Base-by-base conservation (phyloP, 108 stramenopile genomes). In the Stephanodiscus minutulus region DNA sequence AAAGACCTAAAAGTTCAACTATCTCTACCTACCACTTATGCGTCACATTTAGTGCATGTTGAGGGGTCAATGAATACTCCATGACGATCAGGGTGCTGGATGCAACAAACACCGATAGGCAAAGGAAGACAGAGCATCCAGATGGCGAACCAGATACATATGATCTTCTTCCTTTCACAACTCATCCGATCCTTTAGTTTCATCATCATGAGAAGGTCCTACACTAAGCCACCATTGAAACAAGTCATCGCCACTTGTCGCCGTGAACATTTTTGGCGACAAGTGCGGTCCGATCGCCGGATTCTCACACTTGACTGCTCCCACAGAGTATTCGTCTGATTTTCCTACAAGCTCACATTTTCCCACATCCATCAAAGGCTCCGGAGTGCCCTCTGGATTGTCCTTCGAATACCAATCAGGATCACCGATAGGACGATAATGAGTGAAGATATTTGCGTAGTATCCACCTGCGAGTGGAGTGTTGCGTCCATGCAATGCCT, bases 391-490 rank as follows among this genome's bases (percentile, higher is more conserved):
- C 55, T 80, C 74, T 24, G 84, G 76, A 66, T 88, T 91, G 11
- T 80, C 78, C 66, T 85, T 81, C 24, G 48, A 49, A 70, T 75
- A 83, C 87, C 87, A 88, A 10, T 75, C 18, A 15, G 78, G 79
- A 68, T 91, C 86, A 13, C 61, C 84, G 24, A 74, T 73, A 5
- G 96, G 96, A 0, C 92, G 86, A 71, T 95, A 97, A 64, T 97
- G 97, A 17, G 94, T 91, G 73, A 97, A 97, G 2, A 97, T 53
- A 69, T 94, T 96, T 39, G 86, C 81, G 69, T 90, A 97, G 18
- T 70, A 79, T 10, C 76, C 83, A 22, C 91, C 92, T 8, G 75
- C 80, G 13, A 96, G 77, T 0, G 93, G 89, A 18, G 82, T 66
- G 57, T 87, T 90, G 13, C 97, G 78, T 8, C 90, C 93, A 60